phyloP scores from a whole-genome alignment of 2,329 filamentous ascomycete species.

The Fusarium penzigii region DNA sequence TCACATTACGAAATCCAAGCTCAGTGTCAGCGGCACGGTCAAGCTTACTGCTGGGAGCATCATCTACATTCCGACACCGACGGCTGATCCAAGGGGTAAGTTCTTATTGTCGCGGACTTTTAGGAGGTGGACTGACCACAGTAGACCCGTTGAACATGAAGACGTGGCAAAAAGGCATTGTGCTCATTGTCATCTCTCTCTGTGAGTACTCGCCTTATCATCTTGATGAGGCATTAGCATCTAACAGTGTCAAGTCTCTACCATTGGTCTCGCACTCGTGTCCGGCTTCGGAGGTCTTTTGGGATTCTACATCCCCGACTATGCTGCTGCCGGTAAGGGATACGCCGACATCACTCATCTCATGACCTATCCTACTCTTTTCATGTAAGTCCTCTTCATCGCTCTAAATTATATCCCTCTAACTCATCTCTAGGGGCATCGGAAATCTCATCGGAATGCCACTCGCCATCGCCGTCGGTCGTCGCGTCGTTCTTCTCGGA shows the following conservation, averaged over 20 bases:
- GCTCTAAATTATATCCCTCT: not conserved
- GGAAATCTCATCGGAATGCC: conserved; percentile 26
- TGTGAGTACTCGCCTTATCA: conserved; percentile 1
- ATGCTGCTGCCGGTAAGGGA: conserved; percentile 8
- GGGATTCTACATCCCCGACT: conserved; percentile 14
- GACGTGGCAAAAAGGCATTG: conserved; percentile 23
- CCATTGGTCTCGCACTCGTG: conserved; percentile 9
- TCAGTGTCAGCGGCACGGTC: conserved; percentile 22
- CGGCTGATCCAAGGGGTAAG: conserved; percentile 17
- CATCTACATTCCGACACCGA: conserved; percentile 21
- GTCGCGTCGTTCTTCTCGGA: conserved; percentile 21
- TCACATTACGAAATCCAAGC: conserved; percentile 17
- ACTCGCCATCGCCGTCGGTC: conserved; percentile 20
- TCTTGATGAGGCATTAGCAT: not conserved
- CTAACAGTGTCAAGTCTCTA: conserved; percentile 3
- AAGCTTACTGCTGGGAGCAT: conserved; percentile 18
- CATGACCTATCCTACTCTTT: conserved; percentile 14
- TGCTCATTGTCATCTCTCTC: conserved; percentile 21
- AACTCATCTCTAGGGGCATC: conserved; percentile 12
- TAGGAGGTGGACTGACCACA: not conserved
- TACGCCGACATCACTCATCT: conserved; percentile 14
- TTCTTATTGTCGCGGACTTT: not conserved
- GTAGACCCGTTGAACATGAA: conserved; percentile 25
- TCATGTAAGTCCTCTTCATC: conserved; percentile 6
- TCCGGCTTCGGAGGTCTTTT: conserved; percentile 14